These are phyloP conservation scores for Sugiyamaella floridensis DNA, from an alignment of 805 yeast species.

Conservation along the genomic window DNA sequence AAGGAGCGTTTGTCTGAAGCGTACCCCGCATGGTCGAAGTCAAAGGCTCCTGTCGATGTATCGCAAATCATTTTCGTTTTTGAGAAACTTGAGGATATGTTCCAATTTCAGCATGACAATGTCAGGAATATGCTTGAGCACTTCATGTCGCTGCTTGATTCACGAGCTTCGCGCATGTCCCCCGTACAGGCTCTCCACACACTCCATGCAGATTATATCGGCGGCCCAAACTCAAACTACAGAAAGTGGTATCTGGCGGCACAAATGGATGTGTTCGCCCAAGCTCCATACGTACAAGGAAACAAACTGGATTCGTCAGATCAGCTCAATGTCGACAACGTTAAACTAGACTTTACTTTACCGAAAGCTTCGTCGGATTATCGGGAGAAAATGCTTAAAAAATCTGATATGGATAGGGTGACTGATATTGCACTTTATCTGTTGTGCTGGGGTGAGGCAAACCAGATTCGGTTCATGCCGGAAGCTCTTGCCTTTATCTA, in stretches of 20 bases:
- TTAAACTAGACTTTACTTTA: conserved; percentile 41
- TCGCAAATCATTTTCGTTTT: conserved; percentile 51
- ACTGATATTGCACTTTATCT: conserved; percentile 64
- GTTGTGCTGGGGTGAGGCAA: conserved; percentile 86
- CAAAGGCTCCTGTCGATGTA: conserved; percentile 19
- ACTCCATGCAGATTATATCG: conserved; percentile 68
- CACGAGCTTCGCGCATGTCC: conserved; percentile 60
- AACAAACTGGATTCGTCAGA: background rate
- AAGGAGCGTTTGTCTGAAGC: background rate
- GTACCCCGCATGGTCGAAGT: background rate
- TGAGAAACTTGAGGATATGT: conserved; percentile 43
- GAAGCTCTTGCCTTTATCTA: conserved; percentile 81
- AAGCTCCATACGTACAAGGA: background rate
- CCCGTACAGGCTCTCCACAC: conserved; percentile 50
- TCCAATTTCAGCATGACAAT: conserved; percentile 66
- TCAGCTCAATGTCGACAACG: conserved; percentile 10
- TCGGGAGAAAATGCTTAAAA: conserved; percentile 44
- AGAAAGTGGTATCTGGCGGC: conserved; percentile 75
- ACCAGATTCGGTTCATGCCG: conserved; percentile 79
- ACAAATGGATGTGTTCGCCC: conserved; percentile 45
- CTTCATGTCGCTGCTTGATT: conserved; percentile 54
- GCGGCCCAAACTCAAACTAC: conserved; percentile 62
- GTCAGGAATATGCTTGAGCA: conserved; percentile 62
- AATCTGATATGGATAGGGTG: conserved; percentile 48
- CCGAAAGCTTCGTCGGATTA: conserved; percentile 44